Conservation (phyloP, 2,329 filamentous ascomycete species). For the Colletotrichum simmondsii region DNA sequence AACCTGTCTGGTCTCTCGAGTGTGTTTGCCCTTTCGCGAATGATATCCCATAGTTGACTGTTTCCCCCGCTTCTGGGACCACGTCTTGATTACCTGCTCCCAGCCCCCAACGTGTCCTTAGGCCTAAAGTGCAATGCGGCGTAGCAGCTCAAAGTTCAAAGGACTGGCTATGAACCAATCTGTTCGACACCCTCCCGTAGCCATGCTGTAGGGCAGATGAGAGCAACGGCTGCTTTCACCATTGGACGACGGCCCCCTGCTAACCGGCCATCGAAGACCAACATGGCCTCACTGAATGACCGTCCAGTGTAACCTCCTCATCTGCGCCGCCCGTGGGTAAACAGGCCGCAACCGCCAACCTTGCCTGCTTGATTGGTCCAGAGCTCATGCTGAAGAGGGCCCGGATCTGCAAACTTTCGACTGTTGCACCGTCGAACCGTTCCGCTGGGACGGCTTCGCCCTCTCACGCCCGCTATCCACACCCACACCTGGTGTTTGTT, state of each 20-base stretch:
- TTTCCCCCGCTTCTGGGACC: conserved; percentile 19
- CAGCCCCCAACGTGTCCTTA: background rate
- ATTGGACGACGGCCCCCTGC: conserved; percentile 17
- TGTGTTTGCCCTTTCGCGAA: conserved; percentile 13
- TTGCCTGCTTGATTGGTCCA: conserved; percentile 12
- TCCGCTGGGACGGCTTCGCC: conserved; percentile 30
- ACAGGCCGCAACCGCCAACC: conserved; percentile 25
- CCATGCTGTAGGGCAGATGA: conserved; percentile 26
- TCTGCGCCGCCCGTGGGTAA: conserved; percentile 20
- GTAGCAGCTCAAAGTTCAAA: conserved; percentile 21
- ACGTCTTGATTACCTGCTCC: conserved; percentile 7
- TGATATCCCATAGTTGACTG: background rate
- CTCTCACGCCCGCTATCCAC: background rate
- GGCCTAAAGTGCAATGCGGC: background rate
- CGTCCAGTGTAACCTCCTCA: conserved; percentile 25
- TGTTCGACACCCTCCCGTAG: background rate
- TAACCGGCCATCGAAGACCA: conserved; percentile 21
- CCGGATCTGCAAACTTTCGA: conserved; percentile 34
- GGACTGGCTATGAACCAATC: conserved; percentile 21
- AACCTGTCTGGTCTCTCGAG: background rate
- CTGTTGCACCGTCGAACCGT: conserved; percentile 33
- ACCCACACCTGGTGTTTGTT: background rate
- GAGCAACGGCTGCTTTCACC: background rate
- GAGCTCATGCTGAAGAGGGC: conserved; percentile 16
- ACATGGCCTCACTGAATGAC: conserved; percentile 24